These are phyloP conservation scores for Cucumis hystrix DNA, from an alignment of 306 rosid genomes.

Conservation along the genomic window DNA sequence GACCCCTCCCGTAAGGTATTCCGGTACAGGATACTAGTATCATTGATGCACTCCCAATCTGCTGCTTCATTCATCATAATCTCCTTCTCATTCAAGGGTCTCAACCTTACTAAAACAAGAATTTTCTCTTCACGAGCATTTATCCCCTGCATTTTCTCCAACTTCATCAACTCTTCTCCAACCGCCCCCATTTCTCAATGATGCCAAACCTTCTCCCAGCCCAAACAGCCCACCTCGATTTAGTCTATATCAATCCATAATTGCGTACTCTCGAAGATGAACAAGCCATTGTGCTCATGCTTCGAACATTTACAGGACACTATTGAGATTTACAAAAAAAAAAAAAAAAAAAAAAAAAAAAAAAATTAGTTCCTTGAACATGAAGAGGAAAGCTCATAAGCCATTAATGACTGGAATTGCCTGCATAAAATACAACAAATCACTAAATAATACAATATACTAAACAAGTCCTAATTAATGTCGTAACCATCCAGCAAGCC, in stretches of 20 bases:
- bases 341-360: slow-evolving; percentile 20
- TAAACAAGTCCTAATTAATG: slow-evolving; percentile 3
- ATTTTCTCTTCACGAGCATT: slow-evolving; percentile 84
- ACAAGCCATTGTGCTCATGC: slow-evolving; percentile 9
- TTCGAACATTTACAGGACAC: slow-evolving; percentile 30
- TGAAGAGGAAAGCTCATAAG: slow-evolving; percentile 10
- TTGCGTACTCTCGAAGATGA: slow-evolving; percentile 16
- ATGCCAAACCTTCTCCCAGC: slow-evolving; percentile 10
- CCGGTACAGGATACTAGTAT: slow-evolving; percentile 71
- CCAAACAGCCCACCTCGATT: slow-evolving; percentile 17
- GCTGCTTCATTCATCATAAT: slow-evolving; percentile 47
- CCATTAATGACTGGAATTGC: slow-evolving; percentile 18
- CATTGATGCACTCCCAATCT: slow-evolving; percentile 98
- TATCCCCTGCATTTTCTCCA: slow-evolving; percentile 77
- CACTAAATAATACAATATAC: background rate
- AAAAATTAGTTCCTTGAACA: slow-evolving; percentile 20
- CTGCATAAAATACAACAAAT: slow-evolving; percentile 12
- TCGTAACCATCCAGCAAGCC: slow-evolving; percentile 15
- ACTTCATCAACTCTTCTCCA: slow-evolving; percentile 64
- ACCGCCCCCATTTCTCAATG: slow-evolving; percentile 70
- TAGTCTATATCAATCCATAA: slow-evolving; percentile 21
- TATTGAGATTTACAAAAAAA: slow-evolving; percentile 14
- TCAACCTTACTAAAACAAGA: slow-evolving; percentile 73
- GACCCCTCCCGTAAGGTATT: slow-evolving; percentile 95
- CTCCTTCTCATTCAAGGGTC: slow-evolving; percentile 90